phyloP scores from a whole-genome alignment of 352 stramenopile species.

The Globisporangium irregulare region DNA sequence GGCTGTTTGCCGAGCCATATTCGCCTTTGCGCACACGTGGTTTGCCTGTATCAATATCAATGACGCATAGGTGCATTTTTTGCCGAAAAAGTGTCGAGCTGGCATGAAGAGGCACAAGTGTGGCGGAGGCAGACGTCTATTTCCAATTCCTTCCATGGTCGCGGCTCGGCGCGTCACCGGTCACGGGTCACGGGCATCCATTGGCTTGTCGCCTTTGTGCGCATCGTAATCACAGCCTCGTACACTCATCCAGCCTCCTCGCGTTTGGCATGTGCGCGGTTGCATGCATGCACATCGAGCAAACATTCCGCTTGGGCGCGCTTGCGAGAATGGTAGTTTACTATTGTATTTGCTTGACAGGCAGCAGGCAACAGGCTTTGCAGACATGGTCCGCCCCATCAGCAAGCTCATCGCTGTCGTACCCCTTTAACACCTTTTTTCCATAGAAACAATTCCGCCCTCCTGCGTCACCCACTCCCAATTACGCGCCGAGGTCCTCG shows the following conservation, averaged over 20 bases:
- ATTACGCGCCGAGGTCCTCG: background rate
- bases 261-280: no score
- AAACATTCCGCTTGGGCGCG: background rate
- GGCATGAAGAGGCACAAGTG: slow-evolving; percentile 1
- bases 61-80: background rate
- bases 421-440: background rate
- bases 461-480: background rate
- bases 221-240: background rate
- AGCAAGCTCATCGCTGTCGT: background rate
- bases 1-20: background rate
- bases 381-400: background rate
- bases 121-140: background rate
- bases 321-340: background rate
- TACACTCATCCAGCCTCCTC: slow-evolving; percentile 2
- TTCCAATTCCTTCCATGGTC: no score
- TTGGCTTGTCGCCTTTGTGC: background rate
- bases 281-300: background rate
- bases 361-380: no score
- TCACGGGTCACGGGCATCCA: no score
- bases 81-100: background rate
- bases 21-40: background rate
- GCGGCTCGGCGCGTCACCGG: no score
- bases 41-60: background rate
- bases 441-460: background rate
- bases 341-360: background rate